Conservation (phyloP, 352 stramenopile genomes). For the Pythium phragmitis region DNA sequence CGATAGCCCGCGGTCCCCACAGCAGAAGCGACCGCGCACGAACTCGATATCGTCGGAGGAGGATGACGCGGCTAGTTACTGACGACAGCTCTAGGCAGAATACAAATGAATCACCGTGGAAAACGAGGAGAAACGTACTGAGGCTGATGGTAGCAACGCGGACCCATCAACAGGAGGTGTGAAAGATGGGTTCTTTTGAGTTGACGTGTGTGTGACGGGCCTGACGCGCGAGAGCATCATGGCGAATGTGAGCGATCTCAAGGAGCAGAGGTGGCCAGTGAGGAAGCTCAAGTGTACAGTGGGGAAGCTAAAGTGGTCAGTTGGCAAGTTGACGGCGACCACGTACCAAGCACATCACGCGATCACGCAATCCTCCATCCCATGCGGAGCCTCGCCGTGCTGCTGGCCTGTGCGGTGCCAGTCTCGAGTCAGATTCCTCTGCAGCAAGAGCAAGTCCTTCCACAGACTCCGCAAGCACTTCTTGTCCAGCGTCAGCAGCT, state of each 20-base stretch:
- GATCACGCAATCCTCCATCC: not conserved
- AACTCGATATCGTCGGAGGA: constrained; percentile 20
- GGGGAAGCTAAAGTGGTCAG: not conserved
- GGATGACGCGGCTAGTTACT: constrained; percentile 24
- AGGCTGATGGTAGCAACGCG: not conserved
- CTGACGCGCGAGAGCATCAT: too few species aligned
- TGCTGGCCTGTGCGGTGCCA: not conserved
- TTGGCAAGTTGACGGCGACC: not conserved
- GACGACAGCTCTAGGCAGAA: not conserved
- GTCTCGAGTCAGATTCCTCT: not conserved
- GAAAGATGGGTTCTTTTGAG: not conserved
- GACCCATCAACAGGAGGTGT: not conserved
- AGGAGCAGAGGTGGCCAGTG: not conserved
- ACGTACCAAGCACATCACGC: not conserved
- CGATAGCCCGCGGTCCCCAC: not conserved
- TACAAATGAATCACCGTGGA: constrained; percentile 5
- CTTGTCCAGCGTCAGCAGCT: not conserved
- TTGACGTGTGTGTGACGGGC: not conserved
- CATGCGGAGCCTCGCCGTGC: not conserved
- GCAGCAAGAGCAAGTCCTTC: not conserved
- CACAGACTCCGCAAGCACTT: not conserved
- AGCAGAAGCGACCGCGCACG: constrained; percentile 16
- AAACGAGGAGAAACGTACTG: not conserved
- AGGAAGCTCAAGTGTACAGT: not conserved
- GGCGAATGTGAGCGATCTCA: too few species aligned